Evolutionary conservation across 2,329 filamentous ascomycete genomes (phyloP), one percentile per base, ranked within the genome.

Genomic region (Nemania bipapillata): DNA sequence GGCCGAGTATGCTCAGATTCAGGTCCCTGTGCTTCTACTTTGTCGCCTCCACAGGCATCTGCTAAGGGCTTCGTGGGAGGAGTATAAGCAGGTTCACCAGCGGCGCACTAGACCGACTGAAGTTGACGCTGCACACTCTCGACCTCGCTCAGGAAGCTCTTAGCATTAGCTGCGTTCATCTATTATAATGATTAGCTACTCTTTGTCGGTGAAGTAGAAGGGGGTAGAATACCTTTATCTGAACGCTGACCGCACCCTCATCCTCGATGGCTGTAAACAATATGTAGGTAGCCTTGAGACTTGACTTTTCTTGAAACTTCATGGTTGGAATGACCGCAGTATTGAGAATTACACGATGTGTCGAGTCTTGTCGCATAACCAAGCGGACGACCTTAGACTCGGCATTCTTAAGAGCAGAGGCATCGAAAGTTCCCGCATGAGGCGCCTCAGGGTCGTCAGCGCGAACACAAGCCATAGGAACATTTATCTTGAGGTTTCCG

Each of bases 311-410:
- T 68, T 93, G 90, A 76, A 96, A 93, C 52, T 89, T 89, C 87
- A 96, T 92, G 4, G 90, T 88, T 65, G 92, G 91, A 68, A 93
- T 87, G 67, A 98, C 86, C 0, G 90, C 89, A 0, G 92, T 93
- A 81, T 98, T 98, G 58, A 98, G 84, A 70, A 97, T 90, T 62
- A 98, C 89, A 24, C 93, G 89, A 75, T 94, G 90, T 0, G 93
- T 96, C 68, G 94, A 93, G 76, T 97, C 94, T 73, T 96, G 93
- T 20, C 95, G 91, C 89, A 97, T 94, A 69, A 98, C 87, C 72
- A 98, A 87, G 49, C 95, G 91, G 26, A 91, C 86, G 65, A 88
- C 83, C 72, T 86, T 86, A 59, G 83, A 80, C 20, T 83, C 81
- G 20, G 85, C 82, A 2, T 84, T 79, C 58, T 85, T 84, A 3